A percentile compares a stretch with the other conserved stretches of the same genome.
Conservation (phyloP, 176 grass and related monocot genomes). For the Aegilops sharonensis region DNA sequence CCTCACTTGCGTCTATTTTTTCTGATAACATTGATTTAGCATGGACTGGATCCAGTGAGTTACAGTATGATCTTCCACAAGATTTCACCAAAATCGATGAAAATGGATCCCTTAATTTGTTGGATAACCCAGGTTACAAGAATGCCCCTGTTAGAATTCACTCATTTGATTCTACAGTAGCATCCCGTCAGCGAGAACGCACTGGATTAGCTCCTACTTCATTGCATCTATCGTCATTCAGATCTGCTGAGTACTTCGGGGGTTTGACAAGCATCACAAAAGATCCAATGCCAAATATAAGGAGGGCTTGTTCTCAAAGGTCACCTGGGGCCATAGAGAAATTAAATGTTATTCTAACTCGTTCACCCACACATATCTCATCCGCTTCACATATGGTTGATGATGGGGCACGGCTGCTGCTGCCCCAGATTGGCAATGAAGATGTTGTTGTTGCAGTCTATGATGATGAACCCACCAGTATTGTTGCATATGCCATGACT, state of each 20-base stretch:
- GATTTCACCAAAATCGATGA: conserved; percentile 42
- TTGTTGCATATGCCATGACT: conserved; percentile 83
- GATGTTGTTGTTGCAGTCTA: conserved; percentile 71
- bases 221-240: conserved; percentile 54
- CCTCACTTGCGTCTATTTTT: conserved; percentile 65
- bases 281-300: conserved; percentile 62
- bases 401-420: conserved; percentile 71
- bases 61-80: conserved; percentile 44
- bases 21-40: conserved; percentile 94
- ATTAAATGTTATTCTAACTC: conserved; percentile 57
- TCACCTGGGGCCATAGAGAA: conserved; percentile 60
- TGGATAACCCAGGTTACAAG: conserved; percentile 27
- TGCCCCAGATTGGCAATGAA: conserved; percentile 60
- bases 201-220: conserved; percentile 53
- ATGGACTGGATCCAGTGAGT: conserved; percentile 75
- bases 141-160: conserved; percentile 76
- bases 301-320: conserved; percentile 79
- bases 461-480: conserved; percentile 96
- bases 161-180: conserved; percentile 71
- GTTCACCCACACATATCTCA: conserved; percentile 54
- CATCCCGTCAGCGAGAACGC: conserved; percentile 47
- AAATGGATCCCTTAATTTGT: conserved; percentile 40
- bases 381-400: conserved; percentile 43
- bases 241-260: conserved; percentile 55
- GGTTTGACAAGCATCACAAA: conserved; percentile 41